Percentiles rank a stretch among this genome's conserved stretches.
Evolutionary conservation across 2,329 filamentous ascomycete genomes (phyloP).

Genomic region (Sporothrix phasma): DNA sequence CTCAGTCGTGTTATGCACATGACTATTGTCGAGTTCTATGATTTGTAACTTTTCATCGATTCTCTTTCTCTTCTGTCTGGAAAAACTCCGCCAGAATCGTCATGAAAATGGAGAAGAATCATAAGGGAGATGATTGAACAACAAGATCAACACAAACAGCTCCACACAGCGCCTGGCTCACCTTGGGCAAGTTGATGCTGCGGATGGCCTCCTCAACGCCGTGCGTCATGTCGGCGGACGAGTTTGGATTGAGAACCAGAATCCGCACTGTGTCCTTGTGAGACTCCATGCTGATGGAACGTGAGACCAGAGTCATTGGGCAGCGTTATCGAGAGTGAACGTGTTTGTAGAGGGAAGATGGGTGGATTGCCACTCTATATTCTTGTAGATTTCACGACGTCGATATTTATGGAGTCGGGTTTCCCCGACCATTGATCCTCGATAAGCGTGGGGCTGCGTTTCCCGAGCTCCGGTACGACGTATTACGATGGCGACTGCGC

Average conservation of each 20-base stretch:
- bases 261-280: constrained; percentile 32
- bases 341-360: neutral
- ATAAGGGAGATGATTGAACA: no score
- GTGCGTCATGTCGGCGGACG: constrained; percentile 60
- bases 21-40: no score
- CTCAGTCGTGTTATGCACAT: no score
- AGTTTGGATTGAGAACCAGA: constrained; percentile 73
- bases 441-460: neutral
- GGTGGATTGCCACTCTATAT: neutral
- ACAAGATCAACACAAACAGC: no score
- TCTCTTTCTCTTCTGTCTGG: neutral
- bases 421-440: neutral
- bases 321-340: neutral
- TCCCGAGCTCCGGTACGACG: neutral
- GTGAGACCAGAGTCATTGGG: neutral
- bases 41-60: neutral
- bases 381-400: neutral
- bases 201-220: constrained; percentile 45
- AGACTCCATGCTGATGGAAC: neutral
- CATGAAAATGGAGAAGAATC: neutral
- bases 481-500: no score
- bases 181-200: constrained; percentile 31
- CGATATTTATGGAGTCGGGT: neutral
- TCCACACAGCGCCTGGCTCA: constrained; percentile 19
- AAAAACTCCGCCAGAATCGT: no score